Evolutionary conservation across 768 basidiomycete genomes (phyloP), one percentile per base, ranked within the genome.

Genomic region (Pholiota conissans): DNA sequence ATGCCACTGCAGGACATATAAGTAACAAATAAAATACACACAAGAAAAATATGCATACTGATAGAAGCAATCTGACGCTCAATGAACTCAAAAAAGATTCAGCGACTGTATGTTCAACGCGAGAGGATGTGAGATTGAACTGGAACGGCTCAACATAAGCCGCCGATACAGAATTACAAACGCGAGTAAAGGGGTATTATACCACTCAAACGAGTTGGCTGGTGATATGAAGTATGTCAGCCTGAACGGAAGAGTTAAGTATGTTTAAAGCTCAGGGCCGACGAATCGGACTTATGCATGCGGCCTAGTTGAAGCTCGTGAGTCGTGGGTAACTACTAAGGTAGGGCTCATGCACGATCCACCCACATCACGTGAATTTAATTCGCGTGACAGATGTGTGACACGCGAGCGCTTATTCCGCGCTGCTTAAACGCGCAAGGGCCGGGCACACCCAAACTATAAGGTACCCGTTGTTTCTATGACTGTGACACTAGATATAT

Each of bases 1-100:
- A 37, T 14, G 48, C 46, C 61, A 65, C 67, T 66, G 37, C 13
- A 30, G 27, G 28, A 50, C 5, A 1, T 16, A 42, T 55, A 27
- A 45, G 42, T 18, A 3, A 47, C 40, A 6, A 10, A 42, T 30
- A 26, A 37, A 35, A 27, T 45, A 8, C 24, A 30, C 1, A 13
- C 22, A 28, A 27, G 29, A 49, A 22, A 35, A 30, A 7, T 34
- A 27, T 37, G 30, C 51, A 14, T 28, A 52, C 45, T 42, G 37
- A 50, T 34, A 13, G 29, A 46, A 14, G 42, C 27, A 13, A 32
- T 32, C 30, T 32, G 30, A 32, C 13, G 30, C 13, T 32, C 13
- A 32, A 32, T n/a, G n/a, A n/a, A n/a, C n/a, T n/a, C n/a, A n/a
- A n/a, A n/a, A n/a, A n/a, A n/a, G n/a, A n/a, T n/a, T n/a, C n/a